Base-by-base conservation (phyloP, 2,329 filamentous ascomycete species). In the Diatrype stigma region DNA sequence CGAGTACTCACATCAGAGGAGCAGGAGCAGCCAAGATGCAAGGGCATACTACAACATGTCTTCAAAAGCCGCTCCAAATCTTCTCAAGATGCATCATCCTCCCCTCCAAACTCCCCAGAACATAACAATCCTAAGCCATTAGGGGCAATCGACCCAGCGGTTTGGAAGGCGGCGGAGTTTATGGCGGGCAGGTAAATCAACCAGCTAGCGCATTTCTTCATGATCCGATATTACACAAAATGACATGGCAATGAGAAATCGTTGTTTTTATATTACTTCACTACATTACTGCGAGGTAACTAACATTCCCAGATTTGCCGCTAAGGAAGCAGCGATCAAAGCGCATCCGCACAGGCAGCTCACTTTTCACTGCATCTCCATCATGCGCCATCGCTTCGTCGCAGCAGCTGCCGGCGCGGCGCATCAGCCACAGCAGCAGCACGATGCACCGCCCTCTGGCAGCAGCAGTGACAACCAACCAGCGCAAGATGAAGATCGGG, bases 241-340 rank as follows among this genome's bases (percentile, higher is more conserved):
- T n/a, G n/a, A n/a, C n/a, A n/a, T n/a, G n/a, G n/a, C n/a, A n/a
- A n/a, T n/a, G n/a, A n/a, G n/a, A n/a, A n/a, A n/a, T n/a, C n/a
- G n/a, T n/a, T n/a, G n/a, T n/a, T n/a, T n/a, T n/a, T n/a, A n/a
- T n/a, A n/a, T n/a, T n/a, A n/a, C n/a, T n/a, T n/a, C n/a, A n/a
- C n/a, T n/a, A n/a, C n/a, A n/a, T n/a, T n/a, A n/a, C n/a, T n/a
- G n/a, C n/a, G n/a, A n/a, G n/a, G n/a, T n/a, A n/a, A n/a, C n/a
- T n/a, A n/a, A n/a, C n/a, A n/a, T n/a, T n/a, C n/a, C 19, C 46
- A 81, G 83, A 48, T 87, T 85, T 63, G 86, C 87, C 1, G 87
- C 86, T 7, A 90, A 90, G 64, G 89, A 90, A 68, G 88, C 87
- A 1, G 79, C 78, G 48, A 84, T 88, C 57, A 91, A 92, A 70